Percentiles rank a stretch among this genome's conserved stretches.
Conservation (phyloP, 2,329 filamentous ascomycete species). For the Capronia epimyces region DNA sequence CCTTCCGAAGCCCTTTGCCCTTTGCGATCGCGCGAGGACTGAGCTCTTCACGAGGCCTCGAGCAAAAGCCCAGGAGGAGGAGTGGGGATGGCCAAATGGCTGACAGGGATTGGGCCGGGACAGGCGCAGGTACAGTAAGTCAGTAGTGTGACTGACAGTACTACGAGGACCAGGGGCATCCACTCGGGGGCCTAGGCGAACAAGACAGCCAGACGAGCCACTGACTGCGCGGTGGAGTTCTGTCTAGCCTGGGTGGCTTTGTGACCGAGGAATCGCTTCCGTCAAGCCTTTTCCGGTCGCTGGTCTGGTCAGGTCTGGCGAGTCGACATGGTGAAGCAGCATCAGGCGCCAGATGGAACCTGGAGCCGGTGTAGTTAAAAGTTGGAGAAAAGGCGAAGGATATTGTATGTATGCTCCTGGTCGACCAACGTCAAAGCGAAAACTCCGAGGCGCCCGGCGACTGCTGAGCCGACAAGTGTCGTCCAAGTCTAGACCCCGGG, state of each 20-base stretch:
- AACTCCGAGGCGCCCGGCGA: constrained; percentile 1
- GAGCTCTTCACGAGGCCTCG: background rate
- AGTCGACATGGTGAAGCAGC: background rate
- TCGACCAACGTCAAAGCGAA: too few species aligned
- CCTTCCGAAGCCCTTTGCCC: background rate
- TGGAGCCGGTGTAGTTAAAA: background rate
- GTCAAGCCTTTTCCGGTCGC: background rate
- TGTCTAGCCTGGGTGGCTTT: background rate
- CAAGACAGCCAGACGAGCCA: background rate
- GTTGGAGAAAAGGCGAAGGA: background rate
- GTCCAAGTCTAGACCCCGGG: too few species aligned
- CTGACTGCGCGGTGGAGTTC: background rate
- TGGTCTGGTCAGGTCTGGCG: background rate
- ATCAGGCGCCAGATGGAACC: background rate
- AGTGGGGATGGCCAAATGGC: background rate
- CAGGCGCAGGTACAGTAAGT: constrained; percentile 1
- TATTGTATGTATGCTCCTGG: too few species aligned
- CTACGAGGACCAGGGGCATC: background rate
- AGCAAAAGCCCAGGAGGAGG: background rate
- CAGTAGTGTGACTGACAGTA: background rate
- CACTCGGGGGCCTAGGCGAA: background rate
- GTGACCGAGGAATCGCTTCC: background rate
- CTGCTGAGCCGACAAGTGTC: too few species aligned
- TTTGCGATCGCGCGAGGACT: too few species aligned
- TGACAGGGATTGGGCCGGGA: constrained; percentile 2